Evolutionary conservation across 352 stramenopile species (phyloP).

Genomic region (Globisporangium mamillatum): DNA sequence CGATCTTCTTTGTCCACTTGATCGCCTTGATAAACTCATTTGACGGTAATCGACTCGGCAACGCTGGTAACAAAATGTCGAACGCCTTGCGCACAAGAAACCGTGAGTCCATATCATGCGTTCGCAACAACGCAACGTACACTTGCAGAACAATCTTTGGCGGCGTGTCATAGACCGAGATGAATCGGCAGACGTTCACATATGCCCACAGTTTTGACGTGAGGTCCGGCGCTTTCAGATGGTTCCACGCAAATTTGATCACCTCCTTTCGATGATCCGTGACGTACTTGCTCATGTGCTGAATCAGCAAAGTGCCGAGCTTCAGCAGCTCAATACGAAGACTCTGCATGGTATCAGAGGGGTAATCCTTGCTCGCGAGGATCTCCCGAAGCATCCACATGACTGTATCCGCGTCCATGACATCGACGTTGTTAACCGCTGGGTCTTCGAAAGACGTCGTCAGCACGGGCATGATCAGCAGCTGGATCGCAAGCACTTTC

Average conservation of each 20-base stretch:
- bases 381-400: constrained; percentile 90
- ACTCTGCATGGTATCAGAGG: constrained; percentile 66
- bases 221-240: constrained; percentile 94
- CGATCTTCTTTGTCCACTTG: constrained; percentile 97
- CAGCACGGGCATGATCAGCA: constrained; percentile 94
- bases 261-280: constrained; percentile 95
- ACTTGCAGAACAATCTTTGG: constrained; percentile 97
- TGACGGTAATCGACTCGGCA: constrained; percentile 85
- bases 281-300: constrained; percentile 93
- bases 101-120: constrained; percentile 93
- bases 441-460: constrained; percentile 83
- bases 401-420: constrained; percentile 85
- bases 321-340: constrained; percentile 92
- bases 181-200: constrained; percentile 96
- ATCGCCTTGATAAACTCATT: constrained; percentile 96
- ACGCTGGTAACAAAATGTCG: constrained; percentile 93
- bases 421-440: constrained; percentile 66
- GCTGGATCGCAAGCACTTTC: constrained; percentile 92
- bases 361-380: constrained; percentile 79
- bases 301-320: constrained; percentile 94
- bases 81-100: constrained; percentile 94
- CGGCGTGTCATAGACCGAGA: constrained; percentile 94
- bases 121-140: constrained; percentile 93
- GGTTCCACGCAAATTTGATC: constrained; percentile 98
- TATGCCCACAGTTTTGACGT: constrained; percentile 97